A percentile compares a stretch with the other conserved stretches of the same genome.
Conservation (phyloP, 192 early-diverging fungal species). For the Allomyces arbusculus region DNA sequence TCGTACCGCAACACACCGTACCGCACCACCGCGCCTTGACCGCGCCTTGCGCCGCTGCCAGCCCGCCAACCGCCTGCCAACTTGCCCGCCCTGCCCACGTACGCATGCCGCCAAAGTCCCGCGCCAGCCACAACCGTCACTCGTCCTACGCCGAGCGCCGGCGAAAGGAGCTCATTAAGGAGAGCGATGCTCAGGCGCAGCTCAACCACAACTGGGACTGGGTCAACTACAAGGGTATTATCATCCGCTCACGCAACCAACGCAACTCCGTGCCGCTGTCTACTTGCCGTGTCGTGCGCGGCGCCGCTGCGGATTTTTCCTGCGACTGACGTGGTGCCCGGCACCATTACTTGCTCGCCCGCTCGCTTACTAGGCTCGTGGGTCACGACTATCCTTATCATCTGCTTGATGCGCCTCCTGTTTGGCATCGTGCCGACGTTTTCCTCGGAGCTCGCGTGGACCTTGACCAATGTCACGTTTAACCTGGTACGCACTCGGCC, state of each 20-base stretch:
- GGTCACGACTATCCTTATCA: slow-evolving; percentile 69
- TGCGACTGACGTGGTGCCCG: background rate
- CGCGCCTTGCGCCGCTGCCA: no score
- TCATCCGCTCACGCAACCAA: background rate
- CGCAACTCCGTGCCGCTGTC: background rate
- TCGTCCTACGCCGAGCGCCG: background rate
- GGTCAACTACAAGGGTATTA: slow-evolving; percentile 29
- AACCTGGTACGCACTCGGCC: slow-evolving; percentile 43
- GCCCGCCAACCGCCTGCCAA: no score
- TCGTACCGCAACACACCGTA: no score
- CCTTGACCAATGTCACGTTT: slow-evolving; percentile 79
- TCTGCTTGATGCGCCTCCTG: slow-evolving; percentile 52
- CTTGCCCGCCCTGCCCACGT: background rate
- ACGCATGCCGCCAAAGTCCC: background rate
- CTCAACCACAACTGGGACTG: slow-evolving; percentile 31
- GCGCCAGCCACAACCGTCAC: background rate
- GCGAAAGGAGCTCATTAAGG: slow-evolving; percentile 1
- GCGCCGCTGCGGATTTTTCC: background rate
- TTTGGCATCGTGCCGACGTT: slow-evolving; percentile 78
- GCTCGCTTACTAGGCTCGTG: slow-evolving; percentile 52
- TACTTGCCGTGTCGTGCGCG: background rate
- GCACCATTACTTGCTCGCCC: background rate
- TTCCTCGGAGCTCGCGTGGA: slow-evolving; percentile 84
- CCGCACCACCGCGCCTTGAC: no score
- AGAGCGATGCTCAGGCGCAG: background rate